Base-by-base conservation (phyloP, 257 asterid genomes). In the Penstemon eatonii region DNA sequence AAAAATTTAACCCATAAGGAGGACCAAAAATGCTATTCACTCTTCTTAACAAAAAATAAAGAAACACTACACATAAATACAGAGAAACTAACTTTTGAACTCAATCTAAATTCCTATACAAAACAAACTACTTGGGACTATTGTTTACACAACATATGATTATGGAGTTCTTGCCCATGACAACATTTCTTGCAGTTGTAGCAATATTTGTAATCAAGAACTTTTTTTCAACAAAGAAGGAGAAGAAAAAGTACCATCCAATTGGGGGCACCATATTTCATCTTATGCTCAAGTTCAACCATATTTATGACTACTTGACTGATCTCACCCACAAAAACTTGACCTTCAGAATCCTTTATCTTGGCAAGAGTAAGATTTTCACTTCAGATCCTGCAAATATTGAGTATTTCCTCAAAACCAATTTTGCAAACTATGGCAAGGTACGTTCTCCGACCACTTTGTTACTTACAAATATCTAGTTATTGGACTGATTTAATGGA, bases 381-480 rank as follows among this genome's bases (percentile, higher is more conserved):
- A 88, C 96, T 56, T 81, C 82, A 3, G 92, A 88, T 63, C 92
- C 90, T 19, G 90, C 77, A 0, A 85, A 75, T 36, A 73, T 88
- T 7, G 95, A 85, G 79, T 79, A 85, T 63, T 74, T 88, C 53
- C 92, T 86, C 73, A 86, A 88, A 60, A 79, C 91, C 0, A 88
- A 86, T 41, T 86, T 88, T 39, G 37, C 78, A 0, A 86, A 86
- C 71, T 88, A 82, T 25, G 87, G 93, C 50, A 84, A 83, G 92
- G 96, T 86, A 63, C 5, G 7, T 66, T 38, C 3, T 44, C 4
- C 43, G 37, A 18, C 44, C 25, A 12, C 40, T 66, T 52, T 15
- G 40, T 37, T 19, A 12, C 7, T 60, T 13, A 12, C 9, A 38
- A 6, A 8, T 43, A 15, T 6, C 9, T 45, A 5, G 9, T 4